Conservation (phyloP, 148 eudicot genomes). For the Rhododendron kiyosumense region DNA sequence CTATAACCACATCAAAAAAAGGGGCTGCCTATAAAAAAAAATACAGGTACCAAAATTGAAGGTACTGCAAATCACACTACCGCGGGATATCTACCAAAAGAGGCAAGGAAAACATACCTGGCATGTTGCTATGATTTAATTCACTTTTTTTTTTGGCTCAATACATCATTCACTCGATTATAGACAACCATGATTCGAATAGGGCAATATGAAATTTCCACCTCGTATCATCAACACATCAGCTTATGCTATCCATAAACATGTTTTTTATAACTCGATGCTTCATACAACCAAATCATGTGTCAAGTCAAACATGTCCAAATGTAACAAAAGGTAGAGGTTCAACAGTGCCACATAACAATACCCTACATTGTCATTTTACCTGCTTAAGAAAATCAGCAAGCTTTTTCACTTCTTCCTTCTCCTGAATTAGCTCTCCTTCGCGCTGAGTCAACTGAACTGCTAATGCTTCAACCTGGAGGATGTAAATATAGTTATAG, state of each 20-base stretch:
- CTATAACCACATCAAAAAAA: neutral
- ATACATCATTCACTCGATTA: neutral
- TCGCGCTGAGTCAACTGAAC: conserved; percentile 89
- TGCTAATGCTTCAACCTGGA: conserved; percentile 97
- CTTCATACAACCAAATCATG: neutral
- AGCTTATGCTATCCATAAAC: neutral
- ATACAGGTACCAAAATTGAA: neutral
- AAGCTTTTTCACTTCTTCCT: conserved; percentile 92
- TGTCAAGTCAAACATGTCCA: neutral
- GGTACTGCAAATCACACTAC: neutral
- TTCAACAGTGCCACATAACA: neutral
- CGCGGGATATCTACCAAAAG: neutral
- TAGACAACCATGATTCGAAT: neutral
- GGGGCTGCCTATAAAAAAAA: neutral
- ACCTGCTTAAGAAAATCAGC: conserved; percentile 94
- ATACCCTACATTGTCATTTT: neutral
- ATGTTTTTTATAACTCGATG: neutral
- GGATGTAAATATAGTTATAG: neutral
- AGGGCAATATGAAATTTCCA: neutral
- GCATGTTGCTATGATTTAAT: neutral
- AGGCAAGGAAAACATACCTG: neutral
- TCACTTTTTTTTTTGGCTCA: neutral
- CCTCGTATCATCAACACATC: neutral
- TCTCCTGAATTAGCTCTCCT: conserved; percentile 94
- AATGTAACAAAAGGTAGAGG: neutral